Base-by-base conservation (phyloP, 2,329 filamentous ascomycete genomes). In the Fusarium sp. region DNA sequence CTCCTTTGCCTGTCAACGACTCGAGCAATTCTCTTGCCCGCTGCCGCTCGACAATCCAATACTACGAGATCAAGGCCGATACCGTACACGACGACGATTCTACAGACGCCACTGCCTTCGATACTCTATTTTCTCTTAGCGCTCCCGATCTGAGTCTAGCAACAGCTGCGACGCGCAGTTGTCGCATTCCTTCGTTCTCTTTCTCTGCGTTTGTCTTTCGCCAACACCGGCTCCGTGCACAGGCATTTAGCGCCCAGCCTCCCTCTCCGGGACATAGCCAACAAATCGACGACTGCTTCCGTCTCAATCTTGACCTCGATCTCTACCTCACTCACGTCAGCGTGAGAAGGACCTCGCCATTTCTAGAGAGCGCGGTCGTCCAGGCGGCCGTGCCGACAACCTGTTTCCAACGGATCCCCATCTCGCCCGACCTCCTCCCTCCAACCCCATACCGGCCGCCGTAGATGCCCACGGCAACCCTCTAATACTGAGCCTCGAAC, bases 381-480 rank as follows among this genome's bases (percentile, higher is more conserved):
- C 77, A 81, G 79, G 81, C 85, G 83, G 84, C 81, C 81, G 84
- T 83, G 83, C 81, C 79, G 75, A 75, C 78, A 74, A 72, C 75
- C 73, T 82, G 78, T 78, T 82, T 82, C 83, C 84, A 81, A 87
- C 85, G 86, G 85, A 85, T 86, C 82, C 86, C 73, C 81, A 83
- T 82, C 79, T 82, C 78, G 79, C 79, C 78, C 72, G 74, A 71
- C 61, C 72, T 65, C 55, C 69, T 59, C 69, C 73, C 68, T 66
- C 74, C 58, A 62, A 73, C 48, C 61, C 74, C 65, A 44, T 70
- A 61, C 63, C 75, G 64, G 65, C 79, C 78, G 70, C 79, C 79
- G 53, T 80, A 75, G 78, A 78, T 72, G 72, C 70, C 53, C 71
- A 76, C 54, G 73, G 74, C 60, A 79, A 78, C 59, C 65, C 77